Evolutionary conservation across 2,329 filamentous ascomycete species (phyloP), one percentile per base, ranked within the genome.

Genomic region (Fusarium pseudoanthophilum): DNA sequence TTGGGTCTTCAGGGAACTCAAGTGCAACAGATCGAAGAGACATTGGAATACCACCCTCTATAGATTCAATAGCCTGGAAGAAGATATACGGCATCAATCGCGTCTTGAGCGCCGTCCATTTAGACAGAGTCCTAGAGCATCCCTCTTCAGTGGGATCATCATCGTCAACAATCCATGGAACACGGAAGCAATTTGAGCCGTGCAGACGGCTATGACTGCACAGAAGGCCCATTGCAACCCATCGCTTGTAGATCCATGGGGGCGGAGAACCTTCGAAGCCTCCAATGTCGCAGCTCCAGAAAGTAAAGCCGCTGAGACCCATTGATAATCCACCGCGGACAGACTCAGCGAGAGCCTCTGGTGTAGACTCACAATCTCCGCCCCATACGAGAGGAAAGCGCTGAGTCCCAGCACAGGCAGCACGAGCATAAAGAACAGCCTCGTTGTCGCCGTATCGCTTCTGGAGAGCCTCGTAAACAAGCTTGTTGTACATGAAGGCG

Each of bases 171-270:
- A 89, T 87, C 92, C 92, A 94, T 5, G 92, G 92, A n/a, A 93
- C 91, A 24, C 92, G 90, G 82, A 93, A 94, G 7, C 89, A 92
- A 68, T 85, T 88, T 57, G 89, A 91, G 5, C 92, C 92, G 78
- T 94, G 92, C 16, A 94, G 85, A 20, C 92, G 87, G 42, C 90
- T 92, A 80, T 94, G 92, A 15, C 88, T 89, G 74, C 91, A 93
- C 45, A 94, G 82, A 4, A 93, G 85, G 1, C 92, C 92, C 80
- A 93, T 93, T n/a, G 91, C 91, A 11, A 93, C 91, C 92, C 92
- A 94, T 55, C 92, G 89, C 83, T 93, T 94, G 82, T 94, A 94
- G 75, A 94, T 88, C 83, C 89, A 91, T 0, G 89, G 90, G 5
- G 85, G 87, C 7, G 92, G 92, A 8, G 82, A 87, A 6, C 92